Evolutionary conservation across 2,329 filamentous ascomycete genomes (phyloP), one percentile per base, ranked within the genome.

Genomic region (Scytalidium sp.): DNA sequence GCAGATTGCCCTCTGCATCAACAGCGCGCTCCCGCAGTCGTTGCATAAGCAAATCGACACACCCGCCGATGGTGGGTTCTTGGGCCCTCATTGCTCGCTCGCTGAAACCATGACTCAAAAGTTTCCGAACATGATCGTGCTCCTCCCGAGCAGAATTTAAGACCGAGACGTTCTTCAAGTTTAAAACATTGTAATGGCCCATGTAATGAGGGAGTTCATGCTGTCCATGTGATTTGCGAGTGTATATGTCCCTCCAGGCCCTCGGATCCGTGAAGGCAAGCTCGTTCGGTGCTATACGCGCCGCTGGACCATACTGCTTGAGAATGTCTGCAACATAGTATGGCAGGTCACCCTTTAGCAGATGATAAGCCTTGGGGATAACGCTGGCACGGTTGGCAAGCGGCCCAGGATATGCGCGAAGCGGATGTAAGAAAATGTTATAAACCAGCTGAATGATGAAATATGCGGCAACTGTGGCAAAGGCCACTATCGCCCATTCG

Each of bases 31-130:
- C 59, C 55, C 67, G 69, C 3, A 55, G 22, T 43, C 51, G 47
- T 9, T 42, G 27, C 9, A 61, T 49, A 1, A 66, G 36, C 39
- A 63, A 51, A 43, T 67, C 59, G 3, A 59, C 61, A 40, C 68
- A 67, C 6, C 47, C 47, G 8, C 60, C 56, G 21, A 71, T 56
- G 1, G 70, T 56, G 1, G 55, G 46, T 48, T 70, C 65, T 47
- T 71, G 63, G 11, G 59, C 52, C 9, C 40, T 39, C 7, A 63
- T 29, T 1, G 55, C 52, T 10, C 46, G 44, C 8, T 61, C 52
- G 1, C 57, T 60, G 44, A 66, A 64, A 1, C 53, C 58, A 13
- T 43, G 47, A 4, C 21, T 44, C 42, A 44, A 17, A 44, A 22
- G 13, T 20, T 44, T 44, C n/a, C 42, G 42, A 20, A 44, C 23